Evolutionary conservation across 1,284 basidiomycete species (phyloP), one percentile per base, ranked within the genome.

Genomic region (Trametes hirsuta): DNA sequence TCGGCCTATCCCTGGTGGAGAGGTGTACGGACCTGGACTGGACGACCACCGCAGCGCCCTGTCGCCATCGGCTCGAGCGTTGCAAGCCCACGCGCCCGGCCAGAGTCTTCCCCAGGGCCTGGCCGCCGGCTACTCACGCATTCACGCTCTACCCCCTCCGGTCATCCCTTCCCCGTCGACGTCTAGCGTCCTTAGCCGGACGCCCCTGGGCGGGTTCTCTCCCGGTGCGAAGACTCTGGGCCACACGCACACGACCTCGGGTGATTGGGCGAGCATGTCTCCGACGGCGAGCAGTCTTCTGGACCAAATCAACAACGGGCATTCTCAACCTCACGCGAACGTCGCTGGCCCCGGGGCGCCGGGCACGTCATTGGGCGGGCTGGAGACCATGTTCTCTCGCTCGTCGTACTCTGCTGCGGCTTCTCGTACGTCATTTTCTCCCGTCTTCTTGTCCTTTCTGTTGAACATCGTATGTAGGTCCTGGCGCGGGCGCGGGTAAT

Each of bases 51-150:
- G 68, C 21, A 71, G 60, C n/a, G 73, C 76, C 1, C 70, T 88
- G 3, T 90, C 87, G 1, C 90, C 90, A 0, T 83, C 83, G 15
- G 76, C 88, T 21, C 81, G 86, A 18, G 90, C 90, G 1, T 75
- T 91, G 37, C 89, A 91, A 68, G 76, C 84, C 11, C 93, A 94
- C 66, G 91, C 91, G 1, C 92, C 93, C 0, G 92, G 92, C 0
- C 92, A 94, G 73, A 90, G 87, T 74, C 79, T 94, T n/a, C 93
- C 93, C 1, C 92, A 94, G 63, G 93, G 93, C 39, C 79, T 95
- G 24, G 93, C 93, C 0, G 93, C 93, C 0, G 93, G 93, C 2
- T 88, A 93, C 71, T 93, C 91, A 46, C 81, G 93, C 47, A 88
- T 95, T 62, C 93, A 95, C 67, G 87, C 92, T 0, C 74, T 87